Percentiles rank a stretch among this genome's conserved stretches.
phyloP scores from a whole-genome alignment of 2,329 filamentous ascomycete genomes.

The Talaromyces sp. region DNA sequence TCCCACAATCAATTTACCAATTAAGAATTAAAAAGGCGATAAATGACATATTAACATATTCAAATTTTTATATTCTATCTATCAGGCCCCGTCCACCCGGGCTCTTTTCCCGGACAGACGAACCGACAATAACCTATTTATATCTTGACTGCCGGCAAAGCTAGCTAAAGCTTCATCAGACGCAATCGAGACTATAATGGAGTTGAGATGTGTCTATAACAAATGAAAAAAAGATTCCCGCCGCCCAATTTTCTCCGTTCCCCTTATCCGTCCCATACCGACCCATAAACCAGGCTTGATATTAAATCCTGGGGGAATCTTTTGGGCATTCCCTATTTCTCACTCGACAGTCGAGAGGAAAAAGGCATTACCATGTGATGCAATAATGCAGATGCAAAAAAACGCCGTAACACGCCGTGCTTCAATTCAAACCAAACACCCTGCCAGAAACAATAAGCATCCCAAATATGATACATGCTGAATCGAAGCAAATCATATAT shows the following conservation, averaged over 20 bases:
- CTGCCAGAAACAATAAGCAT: background rate
- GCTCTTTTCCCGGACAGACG: background rate
- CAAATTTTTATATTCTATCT: conserved; percentile 3
- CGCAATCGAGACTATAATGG: conserved; percentile 17
- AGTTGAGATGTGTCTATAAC: conserved; percentile 29
- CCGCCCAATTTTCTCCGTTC: background rate
- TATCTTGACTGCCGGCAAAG: background rate
- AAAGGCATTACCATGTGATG: background rate
- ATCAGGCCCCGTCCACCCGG: background rate
- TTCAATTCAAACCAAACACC: background rate
- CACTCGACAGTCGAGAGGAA: background rate
- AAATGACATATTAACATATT: background rate
- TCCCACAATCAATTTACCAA: background rate
- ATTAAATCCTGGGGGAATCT: background rate
- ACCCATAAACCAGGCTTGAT: background rate
- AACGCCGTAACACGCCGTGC: background rate
- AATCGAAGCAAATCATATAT: conserved; percentile 9
- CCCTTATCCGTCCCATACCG: background rate
- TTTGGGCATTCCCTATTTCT: background rate
- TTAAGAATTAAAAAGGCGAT: background rate
- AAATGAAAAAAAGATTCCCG: background rate
- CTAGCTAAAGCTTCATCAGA: background rate
- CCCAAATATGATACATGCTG: conserved; percentile 11
- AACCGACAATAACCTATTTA: conserved; percentile 7
- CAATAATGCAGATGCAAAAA: background rate